Evolutionary conservation across 805 yeast genomes (phyloP), one percentile per base, ranked within the genome.

Genomic region (Priceomyces haplophilus): DNA sequence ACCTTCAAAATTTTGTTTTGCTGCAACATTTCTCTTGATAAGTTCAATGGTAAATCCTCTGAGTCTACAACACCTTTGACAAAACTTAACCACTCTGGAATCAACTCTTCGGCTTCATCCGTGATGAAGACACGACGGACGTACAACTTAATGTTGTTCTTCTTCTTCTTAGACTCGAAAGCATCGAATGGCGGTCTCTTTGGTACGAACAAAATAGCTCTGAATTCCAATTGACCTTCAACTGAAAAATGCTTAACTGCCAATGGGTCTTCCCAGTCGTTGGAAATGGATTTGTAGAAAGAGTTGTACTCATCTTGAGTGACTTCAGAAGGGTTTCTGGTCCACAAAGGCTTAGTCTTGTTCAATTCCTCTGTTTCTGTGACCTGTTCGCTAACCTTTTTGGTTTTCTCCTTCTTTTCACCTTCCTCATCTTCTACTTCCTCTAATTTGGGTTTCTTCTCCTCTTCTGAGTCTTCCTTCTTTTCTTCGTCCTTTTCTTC

Each of bases 251-350:
- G 99, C 82, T 93, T 93, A 57, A 93, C 98, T 56, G 97, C 97
- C 68, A 93, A 82, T 75, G 97, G 99, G 69, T 93, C 99, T 79
- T 93, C 99, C 99, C 99, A 93, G 75, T 93, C 99, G 75, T 93
- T 93, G 44, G 99, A 90, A 65, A 93, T 93, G 40, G 98, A 89
- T 80, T 93, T 93, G 87, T 93, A 93, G 86, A 93, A 93, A 47
- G 98, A 95, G 63, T 93, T 91, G 82, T 93, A 93, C 77, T 93
- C 99, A 55, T 93, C 99, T 79, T 88, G 90, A 53, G 96, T 81
- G 57, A 93, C 95, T 52, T 93, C 99, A 59, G 91, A 75, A 71
- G 99, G 99, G 79, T 84, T 86, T 82, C 98, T 88, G 56, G 99
- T 93, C 99, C 99, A 93, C 67, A 93, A 78, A 53, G 99, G 99